Conservation (phyloP, 345 rosid genomes). For the sweet orange (Citrus sinensis) region DVS_A1.0 CM039165.1:32318001-32318500, state of each 20-base stretch:
- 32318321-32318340: no score
- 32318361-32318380: no score
- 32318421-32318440: accelerated
- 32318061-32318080: neutral
- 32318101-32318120: no score
- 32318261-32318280: no score
- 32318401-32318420: no score
- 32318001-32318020: neutral
- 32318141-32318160: neutral
- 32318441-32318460: no score
- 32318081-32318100: no score
- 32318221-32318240: neutral
- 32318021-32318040: neutral
- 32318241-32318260: neutral
- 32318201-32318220: neutral
- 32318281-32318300: no score
- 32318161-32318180: neutral
- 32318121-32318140: neutral
- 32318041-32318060: neutral
- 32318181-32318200: neutral
- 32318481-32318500: no score
- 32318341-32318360: accelerated
- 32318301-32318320: no score
- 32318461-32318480: no score
- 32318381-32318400: accelerated